These are phyloP conservation scores for Phragmites australis DNA, from an alignment of 176 grass and related monocot species.

Conservation along the genomic window DNA sequence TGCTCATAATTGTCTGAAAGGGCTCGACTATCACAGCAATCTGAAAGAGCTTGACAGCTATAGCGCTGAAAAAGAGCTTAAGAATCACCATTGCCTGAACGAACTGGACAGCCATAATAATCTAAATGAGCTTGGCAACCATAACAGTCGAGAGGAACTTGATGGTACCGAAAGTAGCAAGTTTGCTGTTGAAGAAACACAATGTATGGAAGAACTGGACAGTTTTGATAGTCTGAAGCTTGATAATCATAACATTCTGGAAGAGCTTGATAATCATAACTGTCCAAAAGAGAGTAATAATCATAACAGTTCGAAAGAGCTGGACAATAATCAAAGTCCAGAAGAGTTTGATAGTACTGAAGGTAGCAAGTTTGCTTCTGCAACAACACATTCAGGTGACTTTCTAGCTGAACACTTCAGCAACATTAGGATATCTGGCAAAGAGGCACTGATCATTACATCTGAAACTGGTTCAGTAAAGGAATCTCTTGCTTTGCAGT, in stretches of 20 bases:
- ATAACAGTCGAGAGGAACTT: constrained; percentile 23
- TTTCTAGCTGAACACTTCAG: constrained; percentile 45
- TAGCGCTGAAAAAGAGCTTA: background rate
- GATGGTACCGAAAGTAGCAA: constrained; percentile 25
- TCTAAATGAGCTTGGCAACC: background rate
- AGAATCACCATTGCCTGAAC: background rate
- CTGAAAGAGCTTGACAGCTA: background rate
- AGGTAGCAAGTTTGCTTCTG: constrained; percentile 25
- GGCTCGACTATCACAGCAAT: background rate
- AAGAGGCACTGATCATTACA: constrained; percentile 31
- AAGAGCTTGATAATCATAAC: constrained; percentile 31
- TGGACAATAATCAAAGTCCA: background rate
- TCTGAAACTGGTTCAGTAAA: constrained; percentile 40
- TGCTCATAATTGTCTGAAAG: constrained; percentile 22
- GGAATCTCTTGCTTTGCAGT: constrained; percentile 40
- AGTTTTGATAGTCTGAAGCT: constrained; percentile 21
- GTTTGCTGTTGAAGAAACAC: constrained; percentile 31
- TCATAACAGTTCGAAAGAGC: constrained; percentile 2
- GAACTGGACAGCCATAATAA: background rate
- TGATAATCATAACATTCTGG: background rate
- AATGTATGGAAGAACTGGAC: background rate
- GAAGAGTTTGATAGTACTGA: constrained; percentile 9
- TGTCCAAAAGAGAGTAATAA: constrained; percentile 15
- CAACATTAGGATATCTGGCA: constrained; percentile 32
- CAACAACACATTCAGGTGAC: constrained; percentile 21